These are phyloP conservation scores for Sporothrix phasma DNA, from an alignment of 2,329 filamentous ascomycete genomes.

Conservation along the genomic window DNA sequence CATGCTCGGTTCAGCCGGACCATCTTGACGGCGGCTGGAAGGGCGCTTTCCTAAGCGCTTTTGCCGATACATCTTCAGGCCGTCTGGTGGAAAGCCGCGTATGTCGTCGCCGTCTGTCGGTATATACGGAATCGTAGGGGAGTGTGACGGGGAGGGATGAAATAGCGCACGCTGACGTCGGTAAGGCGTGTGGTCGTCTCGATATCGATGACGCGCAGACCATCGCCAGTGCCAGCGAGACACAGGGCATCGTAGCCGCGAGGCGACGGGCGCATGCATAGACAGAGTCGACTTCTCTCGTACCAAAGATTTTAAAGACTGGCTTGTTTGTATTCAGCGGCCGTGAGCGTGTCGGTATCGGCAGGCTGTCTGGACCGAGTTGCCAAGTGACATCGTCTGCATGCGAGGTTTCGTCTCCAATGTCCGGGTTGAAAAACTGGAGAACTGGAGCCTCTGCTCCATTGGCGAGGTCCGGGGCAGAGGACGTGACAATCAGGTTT, in stretches of 20 bases:
- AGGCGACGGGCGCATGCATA: slow-evolving; percentile 36
- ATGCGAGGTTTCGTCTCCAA: slow-evolving; percentile 22
- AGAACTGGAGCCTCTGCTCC: slow-evolving; percentile 14
- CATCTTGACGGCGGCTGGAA: not conserved
- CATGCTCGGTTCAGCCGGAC: not conserved
- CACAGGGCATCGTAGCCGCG: slow-evolving; percentile 32
- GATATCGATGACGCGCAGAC: slow-evolving; percentile 29
- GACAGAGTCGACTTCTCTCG: slow-evolving; percentile 21
- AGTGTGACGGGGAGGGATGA: not conserved
- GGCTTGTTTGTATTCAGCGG: not conserved
- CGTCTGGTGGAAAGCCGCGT: not conserved
- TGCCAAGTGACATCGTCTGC: slow-evolving; percentile 9
- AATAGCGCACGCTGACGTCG: not conserved
- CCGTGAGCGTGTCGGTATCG: not conserved
- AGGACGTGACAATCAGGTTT: slow-evolving; percentile 34
- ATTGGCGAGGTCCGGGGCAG: not conserved
- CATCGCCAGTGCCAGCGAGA: slow-evolving; percentile 39
- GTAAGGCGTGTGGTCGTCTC: not conserved
- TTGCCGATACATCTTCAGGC: not conserved
- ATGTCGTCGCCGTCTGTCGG: not conserved
- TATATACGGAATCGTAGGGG: no score
- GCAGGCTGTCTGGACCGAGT: not conserved
- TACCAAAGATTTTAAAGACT: not conserved
- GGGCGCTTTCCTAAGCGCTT: not conserved
- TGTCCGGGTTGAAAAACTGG: slow-evolving; percentile 6